Evolutionary conservation across 129 eudicot genomes (phyloP), one percentile per base, ranked within the genome.

Genomic region (Centaurea solstitialis): DNA sequence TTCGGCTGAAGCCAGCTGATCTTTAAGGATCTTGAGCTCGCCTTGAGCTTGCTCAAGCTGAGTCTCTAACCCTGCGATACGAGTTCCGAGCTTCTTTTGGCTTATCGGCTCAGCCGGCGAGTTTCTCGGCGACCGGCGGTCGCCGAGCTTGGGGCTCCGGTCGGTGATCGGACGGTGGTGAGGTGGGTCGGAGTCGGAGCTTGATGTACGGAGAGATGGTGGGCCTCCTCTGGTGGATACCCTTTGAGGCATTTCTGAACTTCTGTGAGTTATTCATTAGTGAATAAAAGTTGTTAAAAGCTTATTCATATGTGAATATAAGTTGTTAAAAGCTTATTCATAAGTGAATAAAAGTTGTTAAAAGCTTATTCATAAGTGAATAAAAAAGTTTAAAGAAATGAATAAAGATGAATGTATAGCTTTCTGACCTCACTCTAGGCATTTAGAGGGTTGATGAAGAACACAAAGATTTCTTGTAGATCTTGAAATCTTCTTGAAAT

Each of bases 21-120:
- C 80, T 84, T 94, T 92, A 35, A 94, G 89, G 79, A 79, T 74
- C 87, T 88, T 92, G 71, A 94, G 90, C 87, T 94, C 97, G 5
- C 80, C 87, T 79, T 94, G 97, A 17, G 97, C 99, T 79, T 90
- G 97, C 47, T 85, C 97, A 9, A 94, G 97, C 72, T 94, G 97
- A 81, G 96, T 82, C 71, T 94, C 97, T 79, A 94, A 84, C 20
- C 92, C 94, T 0, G 99, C 96, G 75, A 94, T 90, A 2, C 99
- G 92, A 1, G 94, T 93, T 5, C 98, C 98, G 0, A 93, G 96
- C 75, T 91, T 93, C 98, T 89, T 93, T 65, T 87, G 92, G 80
- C 71, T 83, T 62, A 76, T 35, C 1, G 96, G 93, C 50, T 91
- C 91, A 18, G 96, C 80, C 13, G 86, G 92, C 9, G 82, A 23